Conservation (phyloP, 176 grass and related monocot genomes). For the Zizania latifolia region DNA sequence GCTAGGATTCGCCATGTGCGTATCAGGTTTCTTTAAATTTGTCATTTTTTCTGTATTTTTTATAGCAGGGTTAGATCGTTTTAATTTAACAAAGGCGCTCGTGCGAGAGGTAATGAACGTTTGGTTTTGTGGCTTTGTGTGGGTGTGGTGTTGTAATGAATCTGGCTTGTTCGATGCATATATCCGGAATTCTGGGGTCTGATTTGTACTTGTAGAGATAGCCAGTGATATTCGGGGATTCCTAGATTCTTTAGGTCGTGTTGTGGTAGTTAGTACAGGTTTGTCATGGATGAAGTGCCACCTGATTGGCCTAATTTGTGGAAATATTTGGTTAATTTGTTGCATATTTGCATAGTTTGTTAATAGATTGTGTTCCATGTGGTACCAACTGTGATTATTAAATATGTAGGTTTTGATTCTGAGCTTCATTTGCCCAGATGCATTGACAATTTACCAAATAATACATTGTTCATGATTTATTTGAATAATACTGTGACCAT, state of each 20-base stretch:
- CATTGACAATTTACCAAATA: conserved; percentile 14
- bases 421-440: not conserved
- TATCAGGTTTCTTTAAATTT: not conserved
- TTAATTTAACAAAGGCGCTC: not conserved
- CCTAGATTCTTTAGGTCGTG: too few relatives aligned
- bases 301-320: not conserved
- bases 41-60: not conserved
- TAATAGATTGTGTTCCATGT: not conserved
- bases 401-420: not conserved
- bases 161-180: not conserved
- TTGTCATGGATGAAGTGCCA: not conserved
- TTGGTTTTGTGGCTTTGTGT: not conserved
- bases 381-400: not conserved
- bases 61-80: not conserved
- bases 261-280: too few relatives aligned
- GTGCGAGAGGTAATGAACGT: too few relatives aligned
- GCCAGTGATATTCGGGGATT: too few relatives aligned
- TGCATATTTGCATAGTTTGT: not conserved
- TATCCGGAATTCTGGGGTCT: not conserved
- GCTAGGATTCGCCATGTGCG: not conserved
- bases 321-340: not conserved
- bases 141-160: not conserved
- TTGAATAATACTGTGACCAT: not conserved
- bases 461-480: not conserved
- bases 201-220: too few relatives aligned